Conservation (phyloP, 257 asterid species). For the Euphrasia confusa region DNA sequence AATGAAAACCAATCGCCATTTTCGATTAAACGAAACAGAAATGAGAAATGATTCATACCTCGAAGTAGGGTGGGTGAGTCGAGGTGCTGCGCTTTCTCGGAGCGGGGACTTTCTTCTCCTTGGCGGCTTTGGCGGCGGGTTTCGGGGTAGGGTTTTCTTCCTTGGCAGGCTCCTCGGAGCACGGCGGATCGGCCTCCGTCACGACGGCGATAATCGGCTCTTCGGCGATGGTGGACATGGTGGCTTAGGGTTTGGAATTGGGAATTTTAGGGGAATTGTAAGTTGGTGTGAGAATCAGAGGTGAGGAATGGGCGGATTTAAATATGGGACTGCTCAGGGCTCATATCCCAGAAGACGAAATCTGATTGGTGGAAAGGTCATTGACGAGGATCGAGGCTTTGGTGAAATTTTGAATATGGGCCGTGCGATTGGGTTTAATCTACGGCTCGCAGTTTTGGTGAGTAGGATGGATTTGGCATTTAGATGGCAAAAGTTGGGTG, state of each 20-base stretch:
- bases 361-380: slow-evolving; percentile 50
- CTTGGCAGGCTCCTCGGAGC: slow-evolving; percentile 27
- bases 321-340: slow-evolving; percentile 32
- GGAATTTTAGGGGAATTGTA: slow-evolving; percentile 13
- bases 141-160: slow-evolving; percentile 29
- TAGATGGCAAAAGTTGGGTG: slow-evolving; percentile 15
- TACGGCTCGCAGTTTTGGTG: slow-evolving; percentile 37
- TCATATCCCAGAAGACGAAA: slow-evolving; percentile 30
- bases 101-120: slow-evolving; percentile 54
- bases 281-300: slow-evolving; percentile 24
- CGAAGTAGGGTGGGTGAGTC: slow-evolving; percentile 74
- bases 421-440: slow-evolving; percentile 62
- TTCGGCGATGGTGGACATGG: slow-evolving; percentile 47
- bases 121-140: slow-evolving; percentile 33
- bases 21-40: slow-evolving; percentile 7
- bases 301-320: slow-evolving; percentile 42
- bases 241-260: slow-evolving; percentile 12
- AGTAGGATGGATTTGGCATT: slow-evolving; percentile 38
- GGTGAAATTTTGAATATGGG: slow-evolving; percentile 50
- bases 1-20: slow-evolving; percentile 22
- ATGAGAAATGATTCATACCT: slow-evolving; percentile 32
- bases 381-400: slow-evolving; percentile 52
- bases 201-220: slow-evolving; percentile 40
- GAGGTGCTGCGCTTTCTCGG: slow-evolving; percentile 42
- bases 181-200: slow-evolving; percentile 22